Conservation (phyloP, 192 early-diverging fungal genomes). For the Powellomyces hirtus region DNA sequence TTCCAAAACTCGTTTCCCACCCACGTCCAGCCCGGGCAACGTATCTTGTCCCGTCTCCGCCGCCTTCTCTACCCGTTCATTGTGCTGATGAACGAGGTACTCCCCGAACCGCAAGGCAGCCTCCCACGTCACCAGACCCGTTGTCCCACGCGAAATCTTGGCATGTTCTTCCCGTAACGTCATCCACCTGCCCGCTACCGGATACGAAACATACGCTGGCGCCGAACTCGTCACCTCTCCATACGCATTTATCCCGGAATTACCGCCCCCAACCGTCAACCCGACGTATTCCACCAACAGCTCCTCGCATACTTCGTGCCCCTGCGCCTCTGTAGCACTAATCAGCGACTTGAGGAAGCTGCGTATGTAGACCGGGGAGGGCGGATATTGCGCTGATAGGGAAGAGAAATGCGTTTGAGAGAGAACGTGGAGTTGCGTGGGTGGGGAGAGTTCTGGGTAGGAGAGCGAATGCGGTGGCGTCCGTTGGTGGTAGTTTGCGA, state of each 20-base stretch:
- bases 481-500: neutral
- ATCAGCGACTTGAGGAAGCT: conserved; percentile 24
- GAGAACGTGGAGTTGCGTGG: conserved; percentile 6
- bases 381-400: conserved; percentile 5
- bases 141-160: conserved; percentile 58
- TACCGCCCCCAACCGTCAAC: neutral
- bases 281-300: conserved; percentile 11
- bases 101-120: conserved; percentile 55
- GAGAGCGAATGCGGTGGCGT: neutral
- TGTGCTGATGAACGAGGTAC: conserved; percentile 34
- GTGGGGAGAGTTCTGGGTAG: neutral
- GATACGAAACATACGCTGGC: neutral
- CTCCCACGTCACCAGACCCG: conserved; percentile 65
- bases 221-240: neutral
- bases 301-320: conserved; percentile 4
- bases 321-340: neutral
- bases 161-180: conserved; percentile 53
- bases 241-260: neutral
- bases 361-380: conserved; percentile 2
- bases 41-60: neutral
- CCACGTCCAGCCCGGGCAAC: neutral
- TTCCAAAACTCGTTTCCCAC: conserved; percentile 31
- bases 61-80: neutral
- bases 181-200: neutral
- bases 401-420: neutral